Percentiles rank a stretch among this genome's conserved stretches.
Evolutionary conservation across 148 eudicot species (phyloP).

Genomic region (Camellia sinensis): DNA sequence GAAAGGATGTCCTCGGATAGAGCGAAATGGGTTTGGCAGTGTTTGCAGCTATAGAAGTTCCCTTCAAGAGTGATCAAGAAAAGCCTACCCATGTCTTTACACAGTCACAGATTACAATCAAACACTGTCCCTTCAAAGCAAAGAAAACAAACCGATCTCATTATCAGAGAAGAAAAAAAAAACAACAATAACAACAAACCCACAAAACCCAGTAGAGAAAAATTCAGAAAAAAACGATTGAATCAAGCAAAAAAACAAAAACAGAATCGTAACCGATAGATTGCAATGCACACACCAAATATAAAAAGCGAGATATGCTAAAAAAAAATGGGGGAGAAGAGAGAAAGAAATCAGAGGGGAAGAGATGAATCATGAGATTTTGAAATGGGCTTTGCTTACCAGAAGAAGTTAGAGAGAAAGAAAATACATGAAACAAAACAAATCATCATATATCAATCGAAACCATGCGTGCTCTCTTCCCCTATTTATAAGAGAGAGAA

Average conservation of each 20-base stretch:
- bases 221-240: background rate
- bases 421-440: background rate
- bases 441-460: background rate
- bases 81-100: constrained; percentile 57
- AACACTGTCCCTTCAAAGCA: background rate
- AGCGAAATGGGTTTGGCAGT: constrained; percentile 62
- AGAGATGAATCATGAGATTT: background rate
- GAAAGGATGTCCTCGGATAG: constrained; percentile 52
- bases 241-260: background rate
- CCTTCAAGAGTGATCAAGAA: constrained; percentile 62
- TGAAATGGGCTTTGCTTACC: background rate
- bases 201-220: background rate
- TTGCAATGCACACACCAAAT: background rate
- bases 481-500: background rate
- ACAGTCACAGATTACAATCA: background rate
- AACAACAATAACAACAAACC: background rate
- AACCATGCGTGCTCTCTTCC: background rate
- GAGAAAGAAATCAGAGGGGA: background rate
- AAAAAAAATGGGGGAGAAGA: background rate
- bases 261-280: background rate
- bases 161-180: background rate
- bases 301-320: background rate
- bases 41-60: constrained; percentile 53
- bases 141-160: background rate
- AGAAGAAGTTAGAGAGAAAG: background rate